Evolutionary conservation across 768 basidiomycete genomes (phyloP).

Genomic region (Lactarius hengduanensis): DNA sequence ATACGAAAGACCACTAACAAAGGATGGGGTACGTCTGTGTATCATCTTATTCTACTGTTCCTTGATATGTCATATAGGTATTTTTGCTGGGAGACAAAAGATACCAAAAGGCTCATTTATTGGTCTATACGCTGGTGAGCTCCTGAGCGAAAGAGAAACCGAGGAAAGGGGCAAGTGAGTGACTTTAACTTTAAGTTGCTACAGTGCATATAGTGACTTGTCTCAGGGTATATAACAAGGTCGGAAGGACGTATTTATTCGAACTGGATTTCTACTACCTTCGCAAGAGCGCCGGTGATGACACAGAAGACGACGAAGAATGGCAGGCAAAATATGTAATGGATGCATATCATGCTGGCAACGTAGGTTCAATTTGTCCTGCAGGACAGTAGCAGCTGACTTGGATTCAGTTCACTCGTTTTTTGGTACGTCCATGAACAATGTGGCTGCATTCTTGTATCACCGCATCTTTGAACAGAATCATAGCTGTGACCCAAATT

Average conservation of each 20-base stretch:
- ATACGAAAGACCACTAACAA: constrained; percentile 72
- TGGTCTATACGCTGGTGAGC: constrained; percentile 84
- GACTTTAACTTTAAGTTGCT: neutral
- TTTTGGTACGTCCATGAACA: constrained; percentile 54
- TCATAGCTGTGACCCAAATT: constrained; percentile 90
- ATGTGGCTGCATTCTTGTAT: neutral
- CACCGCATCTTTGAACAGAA: constrained; percentile 50
- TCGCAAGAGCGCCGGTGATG: constrained; percentile 27
- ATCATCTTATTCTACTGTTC: neutral
- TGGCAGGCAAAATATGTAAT: constrained; percentile 53
- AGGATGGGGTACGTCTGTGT: constrained; percentile 71
- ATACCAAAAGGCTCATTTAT: constrained; percentile 72
- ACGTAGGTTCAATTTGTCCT: constrained; percentile 50
- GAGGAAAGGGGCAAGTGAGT: constrained; percentile 67
- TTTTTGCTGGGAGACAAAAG: constrained; percentile 62
- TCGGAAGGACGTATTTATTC: constrained; percentile 78
- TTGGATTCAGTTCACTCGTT: constrained; percentile 76
- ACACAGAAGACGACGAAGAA: constrained; percentile 32
- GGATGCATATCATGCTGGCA: constrained; percentile 87
- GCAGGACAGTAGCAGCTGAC: constrained; percentile 8
- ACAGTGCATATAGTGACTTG: constrained; percentile 8
- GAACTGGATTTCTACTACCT: constrained; percentile 78
- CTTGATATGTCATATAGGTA: constrained; percentile 45
- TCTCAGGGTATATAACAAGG: constrained; percentile 66
- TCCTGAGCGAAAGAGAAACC: constrained; percentile 65